A percentile compares a stretch with the other conserved stretches of the same genome.
Conservation (phyloP, 2,329 filamentous ascomycete species). For the Hypoxylon sp. region DNA sequence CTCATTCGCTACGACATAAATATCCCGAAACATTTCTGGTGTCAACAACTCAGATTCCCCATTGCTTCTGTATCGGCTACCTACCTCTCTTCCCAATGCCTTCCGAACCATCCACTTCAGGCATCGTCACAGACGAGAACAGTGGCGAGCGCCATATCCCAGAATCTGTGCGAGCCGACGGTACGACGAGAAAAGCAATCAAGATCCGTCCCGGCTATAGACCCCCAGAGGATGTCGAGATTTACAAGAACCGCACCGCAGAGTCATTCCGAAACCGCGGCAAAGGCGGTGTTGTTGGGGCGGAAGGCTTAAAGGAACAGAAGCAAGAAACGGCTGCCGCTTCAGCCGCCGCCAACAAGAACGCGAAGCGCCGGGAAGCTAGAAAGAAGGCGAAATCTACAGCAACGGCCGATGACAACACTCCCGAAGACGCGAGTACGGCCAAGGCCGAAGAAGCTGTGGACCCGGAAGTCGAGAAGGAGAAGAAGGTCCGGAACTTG, state of each 20-base stretch:
- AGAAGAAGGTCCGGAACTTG: conserved; percentile 92
- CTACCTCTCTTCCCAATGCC: conserved; percentile 13
- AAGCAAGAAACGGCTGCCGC: conserved; percentile 57
- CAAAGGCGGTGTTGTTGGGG: conserved; percentile 79
- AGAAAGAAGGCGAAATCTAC: conserved; percentile 67
- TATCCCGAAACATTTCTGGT: background rate
- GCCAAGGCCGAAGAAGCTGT: conserved; percentile 57
- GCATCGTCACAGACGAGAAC: conserved; percentile 80
- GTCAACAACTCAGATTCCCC: background rate
- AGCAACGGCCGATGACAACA: conserved; percentile 59
- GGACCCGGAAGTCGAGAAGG: conserved; percentile 81
- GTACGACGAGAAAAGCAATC: conserved; percentile 92
- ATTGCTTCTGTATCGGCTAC: background rate
- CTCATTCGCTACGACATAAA: conserved; percentile 5
- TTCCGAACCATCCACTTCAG: conserved; percentile 67
- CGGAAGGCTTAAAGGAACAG: conserved; percentile 68
- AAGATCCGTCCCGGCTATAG: conserved; percentile 93
- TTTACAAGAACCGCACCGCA: conserved; percentile 94
- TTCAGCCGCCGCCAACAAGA: conserved; percentile 78
- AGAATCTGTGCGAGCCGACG: conserved; percentile 86
- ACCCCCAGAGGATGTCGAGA: conserved; percentile 93
- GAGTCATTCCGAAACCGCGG: conserved; percentile 85
- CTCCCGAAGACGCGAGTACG: conserved; percentile 48
- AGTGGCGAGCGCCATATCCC: conserved; percentile 91
- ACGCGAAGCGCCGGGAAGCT: conserved; percentile 78